Conservation (phyloP, 2,329 filamentous ascomycete genomes). For the Nectriaceae sp. region DNA sequence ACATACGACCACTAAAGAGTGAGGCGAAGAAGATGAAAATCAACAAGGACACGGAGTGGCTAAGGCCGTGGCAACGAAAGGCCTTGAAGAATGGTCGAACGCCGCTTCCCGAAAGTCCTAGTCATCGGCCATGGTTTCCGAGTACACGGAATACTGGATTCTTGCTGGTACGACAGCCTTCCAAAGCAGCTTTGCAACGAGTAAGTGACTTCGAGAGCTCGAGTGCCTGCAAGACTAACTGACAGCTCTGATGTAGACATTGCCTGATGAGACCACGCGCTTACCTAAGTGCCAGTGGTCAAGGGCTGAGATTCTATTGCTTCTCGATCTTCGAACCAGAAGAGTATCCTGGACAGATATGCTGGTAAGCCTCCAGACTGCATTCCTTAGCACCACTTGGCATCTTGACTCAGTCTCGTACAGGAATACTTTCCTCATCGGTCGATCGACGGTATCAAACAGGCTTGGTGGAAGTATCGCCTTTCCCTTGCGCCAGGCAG, state of each 20-base stretch:
- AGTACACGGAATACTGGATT: not conserved
- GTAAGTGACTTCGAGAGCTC: no score
- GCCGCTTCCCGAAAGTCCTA: not conserved
- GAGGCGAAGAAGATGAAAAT: no score
- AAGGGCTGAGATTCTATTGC: not conserved
- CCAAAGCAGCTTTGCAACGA: no score
- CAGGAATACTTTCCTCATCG: not conserved
- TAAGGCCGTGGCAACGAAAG: not conserved
- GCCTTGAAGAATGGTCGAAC: not conserved
- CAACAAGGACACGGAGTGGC: not conserved
- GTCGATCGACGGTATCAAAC: not conserved
- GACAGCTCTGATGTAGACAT: no score
- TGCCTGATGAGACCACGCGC: no score
- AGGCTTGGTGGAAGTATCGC: not conserved
- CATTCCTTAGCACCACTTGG: no score
- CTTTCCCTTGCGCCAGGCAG: no score
- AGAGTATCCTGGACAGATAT: not conserved
- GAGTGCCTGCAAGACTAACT: no score
- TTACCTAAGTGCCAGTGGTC: not conserved
- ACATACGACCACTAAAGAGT: no score
- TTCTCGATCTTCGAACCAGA: not conserved
- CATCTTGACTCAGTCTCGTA: no score
- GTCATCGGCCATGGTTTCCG: not conserved
- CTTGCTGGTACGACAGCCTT: no score
- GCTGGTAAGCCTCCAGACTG: not conserved